These are phyloP conservation scores for Globisporangium camurandrum DNA, from an alignment of 352 stramenopile genomes.

Conservation along the genomic window DNA sequence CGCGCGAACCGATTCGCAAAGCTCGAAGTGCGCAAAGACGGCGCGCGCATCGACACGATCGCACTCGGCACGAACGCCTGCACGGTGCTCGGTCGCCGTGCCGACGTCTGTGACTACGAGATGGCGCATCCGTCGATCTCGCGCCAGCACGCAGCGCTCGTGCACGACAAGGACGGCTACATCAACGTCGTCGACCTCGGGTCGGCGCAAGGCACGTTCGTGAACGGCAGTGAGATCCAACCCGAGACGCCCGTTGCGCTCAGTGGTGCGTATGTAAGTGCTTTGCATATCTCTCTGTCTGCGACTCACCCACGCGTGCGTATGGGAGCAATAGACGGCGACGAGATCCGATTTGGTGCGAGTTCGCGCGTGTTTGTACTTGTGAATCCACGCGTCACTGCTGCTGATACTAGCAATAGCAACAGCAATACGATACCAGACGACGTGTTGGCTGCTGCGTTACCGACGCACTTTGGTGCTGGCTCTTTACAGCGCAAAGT, in stretches of 20 bases:
- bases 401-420: conserved; percentile 4
- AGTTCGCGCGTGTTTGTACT: conserved; percentile 60
- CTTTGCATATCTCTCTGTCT: background rate
- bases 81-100: conserved; percentile 70
- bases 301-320: background rate
- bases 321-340: conserved; percentile 21
- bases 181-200: conserved; percentile 68
- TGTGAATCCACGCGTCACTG: conserved; percentile 11
- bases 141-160: conserved; percentile 67
- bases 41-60: conserved; percentile 32
- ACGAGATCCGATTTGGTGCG: conserved; percentile 48
- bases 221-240: conserved; percentile 63
- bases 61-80: conserved; percentile 41
- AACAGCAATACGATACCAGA: conserved; percentile 6
- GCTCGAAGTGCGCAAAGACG: conserved; percentile 49
- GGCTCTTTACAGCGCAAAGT: conserved; percentile 7
- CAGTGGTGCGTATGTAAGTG: conserved; percentile 14
- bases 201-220: conserved; percentile 80
- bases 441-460: conserved; percentile 21
- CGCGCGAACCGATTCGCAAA: conserved; percentile 32
- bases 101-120: conserved; percentile 61
- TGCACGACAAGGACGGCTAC: conserved; percentile 46
- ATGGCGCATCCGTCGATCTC: conserved; percentile 80
- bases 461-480: conserved; percentile 44
- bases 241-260: conserved; percentile 34